Conservation (phyloP, 768 basidiomycete genomes). For the Auricularia sp. region DNA sequence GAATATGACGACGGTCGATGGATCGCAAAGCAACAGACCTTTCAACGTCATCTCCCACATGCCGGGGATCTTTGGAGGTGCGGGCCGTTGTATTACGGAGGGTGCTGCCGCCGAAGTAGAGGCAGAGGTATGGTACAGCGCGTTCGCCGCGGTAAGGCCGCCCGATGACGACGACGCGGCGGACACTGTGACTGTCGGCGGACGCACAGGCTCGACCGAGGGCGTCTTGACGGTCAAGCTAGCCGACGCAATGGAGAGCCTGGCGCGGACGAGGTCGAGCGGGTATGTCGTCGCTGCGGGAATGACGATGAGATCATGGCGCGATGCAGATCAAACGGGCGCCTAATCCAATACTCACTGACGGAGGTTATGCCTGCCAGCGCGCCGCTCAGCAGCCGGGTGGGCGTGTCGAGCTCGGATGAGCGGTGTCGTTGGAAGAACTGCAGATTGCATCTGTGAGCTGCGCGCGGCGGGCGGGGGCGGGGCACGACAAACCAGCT, state of each 20-base stretch:
- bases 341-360: conserved; percentile 40
- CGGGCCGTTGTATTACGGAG: conserved; percentile 20
- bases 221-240: conserved; percentile 38
- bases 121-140: conserved; percentile 12
- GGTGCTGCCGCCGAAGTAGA: conserved; percentile 19
- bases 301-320: conserved; percentile 5
- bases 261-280: conserved; percentile 84
- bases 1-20: not conserved
- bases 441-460: conserved; percentile 21
- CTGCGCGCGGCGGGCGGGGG: not conserved
- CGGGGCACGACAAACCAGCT: conserved; percentile 43
- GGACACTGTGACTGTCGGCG: conserved; percentile 19
- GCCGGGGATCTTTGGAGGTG: conserved; percentile 20
- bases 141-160: conserved; percentile 5
- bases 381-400: conserved; percentile 76
- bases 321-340: conserved; percentile 2
- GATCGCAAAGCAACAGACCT: not conserved
- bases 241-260: conserved; percentile 90
- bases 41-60: conserved; percentile 85
- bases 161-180: conserved; percentile 5
- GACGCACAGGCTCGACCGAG: conserved; percentile 10
- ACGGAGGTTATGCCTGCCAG: conserved; percentile 92
- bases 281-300: conserved; percentile 74
- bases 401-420: conserved; percentile 77
- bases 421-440: conserved; percentile 62